Evolutionary conservation across 768 basidiomycete genomes (phyloP).

Genomic region (Suillus sp.): DNA sequence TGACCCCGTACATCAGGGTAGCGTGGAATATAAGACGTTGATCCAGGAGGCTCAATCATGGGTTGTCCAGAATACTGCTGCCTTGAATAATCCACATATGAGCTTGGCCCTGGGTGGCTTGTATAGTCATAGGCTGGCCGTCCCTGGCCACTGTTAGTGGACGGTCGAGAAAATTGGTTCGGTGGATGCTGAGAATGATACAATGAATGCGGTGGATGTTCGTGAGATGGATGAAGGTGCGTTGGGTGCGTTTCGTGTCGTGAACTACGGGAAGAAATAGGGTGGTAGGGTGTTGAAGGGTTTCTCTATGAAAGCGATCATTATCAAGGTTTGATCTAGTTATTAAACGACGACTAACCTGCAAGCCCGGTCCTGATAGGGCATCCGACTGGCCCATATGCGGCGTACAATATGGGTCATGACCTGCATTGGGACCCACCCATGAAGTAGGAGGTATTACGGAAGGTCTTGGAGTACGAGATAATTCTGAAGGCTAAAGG

Average conservation of each 20-base stretch:
- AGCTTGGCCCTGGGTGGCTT: slow-evolving; percentile 9
- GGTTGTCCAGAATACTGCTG: slow-evolving; percentile 17
- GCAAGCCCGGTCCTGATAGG: slow-evolving; percentile 33
- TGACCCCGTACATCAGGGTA: slow-evolving; percentile 20
- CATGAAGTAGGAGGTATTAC: slow-evolving; percentile 43
- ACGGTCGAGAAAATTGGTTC: slow-evolving; percentile 20
- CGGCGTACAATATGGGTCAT: slow-evolving; percentile 26
- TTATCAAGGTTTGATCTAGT: slow-evolving; percentile 13
- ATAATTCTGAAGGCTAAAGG: slow-evolving; percentile 40
- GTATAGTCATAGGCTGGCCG: slow-evolving; percentile 32
- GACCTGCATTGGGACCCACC: slow-evolving; percentile 43
- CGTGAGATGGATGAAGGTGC: slow-evolving; percentile 18
- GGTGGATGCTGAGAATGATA: slow-evolving; percentile 24
- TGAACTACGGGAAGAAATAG: slow-evolving; percentile 24
- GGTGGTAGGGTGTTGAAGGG: slow-evolving; percentile 23
- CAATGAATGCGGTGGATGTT: slow-evolving; percentile 25
- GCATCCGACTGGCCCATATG: slow-evolving; percentile 28
- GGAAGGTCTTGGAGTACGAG: slow-evolving; percentile 40
- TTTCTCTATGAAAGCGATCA: slow-evolving; percentile 22
- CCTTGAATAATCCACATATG: slow-evolving; percentile 6
- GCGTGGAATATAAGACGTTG: slow-evolving; percentile 17
- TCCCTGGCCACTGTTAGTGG: slow-evolving; percentile 31
- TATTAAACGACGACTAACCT: slow-evolving; percentile 22
- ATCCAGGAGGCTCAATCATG: slow-evolving; percentile 21
- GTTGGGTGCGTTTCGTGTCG: slow-evolving; percentile 29